Evolutionary conservation across 495 filamentous ascomycete species (phyloP).

Genomic region (Jackrogersella minutella): DNA sequence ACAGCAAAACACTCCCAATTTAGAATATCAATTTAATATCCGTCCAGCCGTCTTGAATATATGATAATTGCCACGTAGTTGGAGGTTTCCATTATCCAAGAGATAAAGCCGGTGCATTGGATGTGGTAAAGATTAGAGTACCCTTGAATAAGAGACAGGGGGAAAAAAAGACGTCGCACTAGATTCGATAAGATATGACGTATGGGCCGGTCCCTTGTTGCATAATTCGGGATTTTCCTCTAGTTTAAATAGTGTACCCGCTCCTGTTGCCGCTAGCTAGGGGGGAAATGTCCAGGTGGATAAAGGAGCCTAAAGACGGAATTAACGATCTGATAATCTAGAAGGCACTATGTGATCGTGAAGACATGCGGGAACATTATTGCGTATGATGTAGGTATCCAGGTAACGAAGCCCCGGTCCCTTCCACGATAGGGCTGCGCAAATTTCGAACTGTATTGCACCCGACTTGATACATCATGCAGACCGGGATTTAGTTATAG

Average conservation of each 20-base stretch:
- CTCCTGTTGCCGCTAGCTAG: slow-evolving; percentile 15
- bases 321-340: not conserved
- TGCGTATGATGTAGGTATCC: not conserved
- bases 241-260: slow-evolving; percentile 17
- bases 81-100: not conserved
- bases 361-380: not conserved
- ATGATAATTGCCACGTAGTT: slow-evolving; percentile 5
- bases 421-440: not conserved
- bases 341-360: not conserved
- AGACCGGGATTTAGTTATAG: too few relatives aligned
- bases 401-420: not conserved
- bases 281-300: not conserved
- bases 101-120: not conserved
- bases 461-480: too few relatives aligned
- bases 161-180: not conserved
- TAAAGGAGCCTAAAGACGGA: not conserved
- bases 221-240: slow-evolving; percentile 10
- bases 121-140: not conserved
- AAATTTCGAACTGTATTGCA: not conserved
- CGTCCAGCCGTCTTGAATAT: not conserved
- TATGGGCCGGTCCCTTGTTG: slow-evolving; percentile 15
- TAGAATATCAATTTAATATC: not conserved
- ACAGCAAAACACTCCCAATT: not conserved
- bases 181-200: slow-evolving; percentile 32
- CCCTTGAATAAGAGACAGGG: not conserved